Base-by-base conservation (phyloP, 2,329 filamentous ascomycete species). In the Calonectria pauciramosa region DNA sequence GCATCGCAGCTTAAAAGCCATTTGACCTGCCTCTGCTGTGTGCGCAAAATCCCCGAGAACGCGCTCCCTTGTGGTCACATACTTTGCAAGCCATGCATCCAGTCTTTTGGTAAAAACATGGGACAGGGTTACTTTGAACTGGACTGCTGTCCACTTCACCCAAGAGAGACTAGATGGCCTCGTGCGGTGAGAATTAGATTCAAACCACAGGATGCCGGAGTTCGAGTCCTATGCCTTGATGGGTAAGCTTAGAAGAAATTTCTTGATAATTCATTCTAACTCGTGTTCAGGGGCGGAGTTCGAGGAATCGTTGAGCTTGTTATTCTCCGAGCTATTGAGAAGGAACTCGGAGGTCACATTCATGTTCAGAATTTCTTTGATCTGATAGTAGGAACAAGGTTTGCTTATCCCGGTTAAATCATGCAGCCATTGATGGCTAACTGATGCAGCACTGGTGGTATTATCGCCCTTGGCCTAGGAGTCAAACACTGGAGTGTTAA, bases 351-450 rank as follows among this genome's bases (percentile, higher is more conserved):
- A 11, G 34, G 30, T 8, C 18, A 49, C 16, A 52, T 72, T 2
- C 54, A 32, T 1, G 49, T 72, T n/a, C 70, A 72, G 47, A 63
- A 52, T 11, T 72, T 72, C 34, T 72, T 72, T 14, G 70, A 72
- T 49, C 28, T 72, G 26, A 72, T 72, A 16, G 70, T 72, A 5
- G 70, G 70, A 14, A 72, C 65, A 16, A 72, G 70, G 70, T 72
- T 26, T 5, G 64, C 63, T 6, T 9, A 23, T 1, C 20, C 3
- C 7, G 16, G 32, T 6, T 44, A 8, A 4, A 38, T 1, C n/a
- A 8, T 7, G 20, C 11, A 9, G 9, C 5, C 13, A 16, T 11
- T 8, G 6, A 26, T 56, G 7, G 28, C 65, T 64, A 20, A 60
- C 18, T 34, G 18, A 4, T 4, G 30, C 8, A 73, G 71, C 32